A percentile compares a stretch with the other conserved stretches of the same genome.
These are phyloP conservation scores for Cladorrhinum sp. DNA, from an alignment of 2,329 filamentous ascomycete genomes.

Conservation along the genomic window DNA sequence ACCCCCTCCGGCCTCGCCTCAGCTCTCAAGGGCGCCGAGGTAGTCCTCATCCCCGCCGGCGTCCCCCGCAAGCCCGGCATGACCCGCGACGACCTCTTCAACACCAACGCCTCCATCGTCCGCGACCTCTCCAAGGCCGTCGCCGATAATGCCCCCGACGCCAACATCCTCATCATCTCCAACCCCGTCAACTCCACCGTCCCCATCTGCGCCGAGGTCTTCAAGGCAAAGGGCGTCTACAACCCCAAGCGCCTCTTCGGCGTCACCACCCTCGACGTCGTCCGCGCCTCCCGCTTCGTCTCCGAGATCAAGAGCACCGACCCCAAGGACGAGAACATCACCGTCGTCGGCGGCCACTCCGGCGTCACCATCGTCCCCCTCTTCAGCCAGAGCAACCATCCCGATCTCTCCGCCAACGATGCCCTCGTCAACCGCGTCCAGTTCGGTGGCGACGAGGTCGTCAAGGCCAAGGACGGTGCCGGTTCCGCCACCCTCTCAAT, in stretches of 20 bases:
- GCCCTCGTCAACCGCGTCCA: constrained; percentile 90
- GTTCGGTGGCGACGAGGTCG: constrained; percentile 98
- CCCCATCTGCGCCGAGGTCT: constrained; percentile 94
- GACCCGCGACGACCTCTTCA: constrained; percentile 99
- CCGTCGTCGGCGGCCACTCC: constrained; percentile 94
- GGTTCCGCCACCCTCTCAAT: constrained; percentile 97
- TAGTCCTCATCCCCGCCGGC: constrained; percentile 96
- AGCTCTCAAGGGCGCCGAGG: constrained; percentile 81
- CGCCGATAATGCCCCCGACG: constrained; percentile 83
- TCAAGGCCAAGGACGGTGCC: constrained; percentile 97
- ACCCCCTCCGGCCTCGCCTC: constrained; percentile 70
- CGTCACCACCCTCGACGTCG: constrained; percentile 98
- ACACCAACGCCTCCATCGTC: constrained; percentile 99
- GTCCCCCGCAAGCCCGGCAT: constrained; percentile 99
- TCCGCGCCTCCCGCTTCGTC: constrained; percentile 97
- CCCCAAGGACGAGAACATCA: constrained; percentile 89
- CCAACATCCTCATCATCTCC: constrained; percentile 95
- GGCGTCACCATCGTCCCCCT: constrained; percentile 98
- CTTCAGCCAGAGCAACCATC: constrained; percentile 89
- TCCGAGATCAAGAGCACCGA: constrained; percentile 88
- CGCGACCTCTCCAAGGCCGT: constrained; percentile 95
- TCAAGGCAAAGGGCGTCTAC: constrained; percentile 94
- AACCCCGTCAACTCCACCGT: constrained; percentile 99
- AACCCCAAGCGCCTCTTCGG: constrained; percentile 99
- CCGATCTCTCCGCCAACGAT: constrained; percentile 73